Evolutionary conservation across 1,284 basidiomycete genomes (phyloP).

Genomic region (Exobasidium cylindrosporum): DNA sequence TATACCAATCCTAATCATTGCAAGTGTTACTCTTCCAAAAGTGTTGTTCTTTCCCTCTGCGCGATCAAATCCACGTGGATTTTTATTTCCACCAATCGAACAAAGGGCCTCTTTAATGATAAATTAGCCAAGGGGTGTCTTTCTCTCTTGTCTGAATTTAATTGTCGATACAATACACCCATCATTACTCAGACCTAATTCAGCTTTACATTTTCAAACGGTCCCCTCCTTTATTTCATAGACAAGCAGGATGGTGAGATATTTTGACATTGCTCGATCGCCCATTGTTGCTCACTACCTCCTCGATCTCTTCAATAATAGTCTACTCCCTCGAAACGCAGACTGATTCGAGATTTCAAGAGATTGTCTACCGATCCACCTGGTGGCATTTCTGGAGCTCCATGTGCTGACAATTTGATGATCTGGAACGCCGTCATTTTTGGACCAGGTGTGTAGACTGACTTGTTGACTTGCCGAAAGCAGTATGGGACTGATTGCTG

Average conservation of each 20-base stretch:
- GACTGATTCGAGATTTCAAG: conserved; percentile 67
- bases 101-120: conserved; percentile 14
- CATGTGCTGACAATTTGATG: conserved; percentile 97
- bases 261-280: too few species aligned
- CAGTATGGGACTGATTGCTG: conserved; percentile 19
- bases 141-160: background rate
- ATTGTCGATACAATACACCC: background rate
- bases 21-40: too few species aligned
- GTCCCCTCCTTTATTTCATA: too few species aligned
- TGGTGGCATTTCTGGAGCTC: conserved; percentile 90
- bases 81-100: too few species aligned
- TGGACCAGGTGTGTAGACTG: conserved; percentile 73
- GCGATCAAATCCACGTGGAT: too few species aligned
- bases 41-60: background rate
- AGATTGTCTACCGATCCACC: conserved; percentile 89
- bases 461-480: background rate
- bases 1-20: too few species aligned
- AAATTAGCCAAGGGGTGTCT: background rate
- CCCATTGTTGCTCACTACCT: too few species aligned
- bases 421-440: conserved; percentile 99
- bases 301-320: conserved; percentile 14
- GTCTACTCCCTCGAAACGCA: conserved; percentile 53
- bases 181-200: background rate
- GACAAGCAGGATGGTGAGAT: too few species aligned
- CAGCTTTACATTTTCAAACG: background rate